Evolutionary conservation across 129 eudicot genomes (phyloP), one percentile per base, ranked within the genome.

Genomic region (Lactuca saligna): DNA sequence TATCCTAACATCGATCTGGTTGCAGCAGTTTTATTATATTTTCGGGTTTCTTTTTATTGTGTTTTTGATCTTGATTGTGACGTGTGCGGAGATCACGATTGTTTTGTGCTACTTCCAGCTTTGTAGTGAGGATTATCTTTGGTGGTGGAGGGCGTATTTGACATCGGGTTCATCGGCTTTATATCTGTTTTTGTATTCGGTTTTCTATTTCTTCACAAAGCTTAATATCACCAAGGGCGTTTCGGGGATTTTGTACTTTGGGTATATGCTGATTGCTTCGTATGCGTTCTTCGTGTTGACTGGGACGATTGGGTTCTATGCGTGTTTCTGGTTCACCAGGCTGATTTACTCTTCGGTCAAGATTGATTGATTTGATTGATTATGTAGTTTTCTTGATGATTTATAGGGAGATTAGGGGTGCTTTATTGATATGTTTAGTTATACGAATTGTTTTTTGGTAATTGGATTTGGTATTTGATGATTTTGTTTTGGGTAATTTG

Each of bases 91-190:
- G 77, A 87, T 87, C 76, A 82, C 90, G 37, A 84, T 87, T 38
- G 87, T 87, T 46, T 71, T 87, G 8, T 87, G 95, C 83, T 87
- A 87, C 80, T 87, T 87, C 85, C 95, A 87, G 76, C 82, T 87
- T 8, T 87, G 95, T 70, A 87, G 95, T 46, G 90, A 87, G 65
- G 90, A 87, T 50, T 87, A 87, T 42, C 80, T 76, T 0, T 87
- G 95, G 95, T 87, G 95, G 95, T 87, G 95, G 95, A 84, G 95
- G 49, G 71, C 95, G 0, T 87, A 84, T 66, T 67, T 87, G 63
- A 87, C 90, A 3, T 81, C 95, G 25, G 90, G 95, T 33, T 84
- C 95, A 16, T 87, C 95, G 4, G 95, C 90, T 34, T 71, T 87
- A 65, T 87, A 87, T 54, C 86, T 87, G 16, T 87, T 87, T 63